Base-by-base conservation (phyloP, 1,284 basidiomycete species). In the Coniophora puteana region DNA sequence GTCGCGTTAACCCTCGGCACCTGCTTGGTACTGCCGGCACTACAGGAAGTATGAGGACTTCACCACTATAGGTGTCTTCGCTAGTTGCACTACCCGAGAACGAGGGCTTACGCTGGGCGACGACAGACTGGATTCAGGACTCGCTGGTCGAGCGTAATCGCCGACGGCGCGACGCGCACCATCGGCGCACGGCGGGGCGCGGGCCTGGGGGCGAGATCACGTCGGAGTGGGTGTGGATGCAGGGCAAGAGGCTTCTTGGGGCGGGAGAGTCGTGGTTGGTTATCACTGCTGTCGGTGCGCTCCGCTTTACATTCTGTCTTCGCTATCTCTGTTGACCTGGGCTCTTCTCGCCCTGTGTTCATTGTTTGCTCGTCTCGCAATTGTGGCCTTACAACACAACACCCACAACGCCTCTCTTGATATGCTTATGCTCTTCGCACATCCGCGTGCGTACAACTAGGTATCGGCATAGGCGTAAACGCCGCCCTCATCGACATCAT, bases 401-500 rank as follows among this genome's bases (percentile, higher is more conserved):
- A n/a, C n/a, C n/a, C n/a, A n/a, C n/a, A 10, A 29, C 20, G 24
- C 11, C 8, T 36, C 29, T 29, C 18, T n/a, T 16, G 8, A 39
- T 13, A 27, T 18, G n/a, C 30, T 8, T 26, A 4, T 37, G 32
- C 26, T 34, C 39, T 32, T 6, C 30, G 8, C 22, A 33, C n/a
- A 32, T 18, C 35, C 17, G 22, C 14, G 32, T 33, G 16, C 29
- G 33, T 43, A 21, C 18, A 34, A 40, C 16, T 55, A 95, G 94
- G 95, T 8, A 74, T 92, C 33, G 80, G 81, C 47, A 99, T 99
- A 49, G 96, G 96, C 17, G 56, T 96, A 36, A 95, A 93, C 52
- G 93, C 94, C 26, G 96, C 93, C 2, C 63, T 99, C 45, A 95
- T 98, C 50, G 93, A 93, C 28, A 96, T 99, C 53, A 73, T 93